Evolutionary conservation across 257 asterid species (phyloP), one percentile per base, ranked within the genome.

Genomic region (Jacaranda mimosifolia): DNA sequence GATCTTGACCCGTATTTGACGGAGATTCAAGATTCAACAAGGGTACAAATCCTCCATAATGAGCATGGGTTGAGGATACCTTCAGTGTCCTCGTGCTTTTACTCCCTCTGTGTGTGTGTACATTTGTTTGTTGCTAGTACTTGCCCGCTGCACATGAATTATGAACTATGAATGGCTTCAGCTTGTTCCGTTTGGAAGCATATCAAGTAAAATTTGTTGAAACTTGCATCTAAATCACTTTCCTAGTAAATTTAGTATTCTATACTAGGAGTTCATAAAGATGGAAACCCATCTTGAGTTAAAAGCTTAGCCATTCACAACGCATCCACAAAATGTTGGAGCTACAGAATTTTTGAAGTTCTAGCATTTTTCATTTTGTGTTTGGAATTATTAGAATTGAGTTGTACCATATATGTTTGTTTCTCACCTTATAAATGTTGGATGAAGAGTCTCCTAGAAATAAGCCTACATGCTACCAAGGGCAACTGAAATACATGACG

Each of bases 1-100:
- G 97, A 91, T 82, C 97, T 93, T 51, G 95, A 93, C 79, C 88
- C 94, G 40, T 89, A 80, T 83, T 82, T 89, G 89, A 90, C 97
- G 1, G 95, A 92, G 85, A 91, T 93, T 80, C 97, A 96, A 76
- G 97, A 93, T 86, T 91, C 98, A 66, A 93, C 97, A 14, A 83
- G 97, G 98, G 98, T 96, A 91, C 55, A 52, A 73, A 53, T 78
- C 63, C 57, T 57, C 39, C 59, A 9, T 14, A 53, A 17, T 69
- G 35, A 62, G 74, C 74, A 49, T 53, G 32, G 6, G 43, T 15
- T 60, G 43, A 0, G 38, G 39, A 15, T 36, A 19, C 3, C 64
- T 59, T 70, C 38, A 36, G 4, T 26, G 4, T 46, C 38, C 13
- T 36, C 2, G 32, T 26, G 32, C 59, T 42, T 13, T 68, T 14